Base-by-base conservation (phyloP, 805 yeast genomes). In the Suhomyces vadensis region DNA sequence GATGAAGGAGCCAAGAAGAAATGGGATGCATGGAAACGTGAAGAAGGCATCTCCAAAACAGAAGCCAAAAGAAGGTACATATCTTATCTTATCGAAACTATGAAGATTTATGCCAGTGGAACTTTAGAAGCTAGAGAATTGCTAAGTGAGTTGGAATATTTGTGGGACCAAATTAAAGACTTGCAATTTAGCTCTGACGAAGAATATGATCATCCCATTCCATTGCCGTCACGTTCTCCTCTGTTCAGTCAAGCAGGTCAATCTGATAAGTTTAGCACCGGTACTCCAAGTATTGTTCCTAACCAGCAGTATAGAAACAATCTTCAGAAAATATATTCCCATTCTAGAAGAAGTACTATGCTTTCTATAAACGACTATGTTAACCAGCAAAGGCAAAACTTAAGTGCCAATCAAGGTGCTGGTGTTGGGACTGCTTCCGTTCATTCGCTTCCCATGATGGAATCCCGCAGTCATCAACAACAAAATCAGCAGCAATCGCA, bases 21-120 rank as follows among this genome's bases (percentile, higher is more conserved):
- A 60, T 86, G 90, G 85, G 91, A 85, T 54, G 89, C 95, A 0
- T 88, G 96, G 96, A 81, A 83, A 51, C 61, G 75, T 19, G 87
- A 85, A 54, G 79, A 82, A 49, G 95, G 95, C 0, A 56, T 85
- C 21, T 56, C 80, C 14, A 76, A 74, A 47, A 78, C 84, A 0
- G 88, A 85, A 54, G 95, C 95, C 2, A 87, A 89, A 60, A 69
- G 85, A 35, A 65, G 74, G 39, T 88, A 88, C 60, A 83, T 87
- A 21, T 73, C 81, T 29, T 79, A 73, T 49, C 73, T 88, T 31
- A 79, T 89, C 21, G 83, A 82, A 39, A 83, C 94, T 5, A 84
- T 88, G 90, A 70, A 73, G 46, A 66, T 75, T 2, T 84, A 83
- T 53, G 90, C 89, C 14, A 73, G 80, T 51, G 83, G 84, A 8